These are phyloP conservation scores for Vitis vinifera DNA, from an alignment of 164 flowering plant genomes.

Conservation along the genomic window DNA sequence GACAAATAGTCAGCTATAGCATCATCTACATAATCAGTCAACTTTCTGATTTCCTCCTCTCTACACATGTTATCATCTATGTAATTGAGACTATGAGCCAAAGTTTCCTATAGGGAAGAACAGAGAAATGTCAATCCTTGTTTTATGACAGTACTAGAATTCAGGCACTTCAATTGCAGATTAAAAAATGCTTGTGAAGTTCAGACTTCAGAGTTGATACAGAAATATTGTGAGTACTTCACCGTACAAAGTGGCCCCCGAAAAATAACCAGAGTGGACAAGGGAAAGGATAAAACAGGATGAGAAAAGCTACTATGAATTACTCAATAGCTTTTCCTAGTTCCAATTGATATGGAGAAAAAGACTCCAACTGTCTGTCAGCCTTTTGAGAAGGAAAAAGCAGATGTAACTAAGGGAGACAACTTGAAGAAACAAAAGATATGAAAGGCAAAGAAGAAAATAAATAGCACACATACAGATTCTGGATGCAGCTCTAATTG, in stretches of 20 bases:
- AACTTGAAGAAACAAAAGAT: background rate
- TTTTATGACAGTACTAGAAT: background rate
- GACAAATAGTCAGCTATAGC: constrained; percentile 45
- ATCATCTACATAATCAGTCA: constrained; percentile 40
- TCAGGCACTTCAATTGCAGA: background rate
- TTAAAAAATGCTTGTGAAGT: background rate
- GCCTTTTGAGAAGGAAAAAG: background rate
- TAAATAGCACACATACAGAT: background rate
- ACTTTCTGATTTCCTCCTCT: constrained; percentile 21
- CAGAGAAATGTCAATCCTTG: background rate
- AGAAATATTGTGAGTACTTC: no score
- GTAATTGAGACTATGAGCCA: constrained; percentile 6
- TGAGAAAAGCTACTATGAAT: background rate
- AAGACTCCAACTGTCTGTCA: background rate
- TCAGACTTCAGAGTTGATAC: background rate
- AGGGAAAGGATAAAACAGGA: background rate
- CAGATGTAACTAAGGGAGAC: background rate
- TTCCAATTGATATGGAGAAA: background rate
- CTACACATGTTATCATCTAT: background rate
- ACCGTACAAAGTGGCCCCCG: no score
- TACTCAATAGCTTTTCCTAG: background rate
- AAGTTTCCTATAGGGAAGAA: constrained; percentile 31
- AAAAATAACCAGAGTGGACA: background rate
- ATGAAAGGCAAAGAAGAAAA: background rate
- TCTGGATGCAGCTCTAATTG: no score